Evolutionary conservation across 768 basidiomycete species (phyloP), one percentile per base, ranked within the genome.

Genomic region (Mycena alexandri): DNA sequence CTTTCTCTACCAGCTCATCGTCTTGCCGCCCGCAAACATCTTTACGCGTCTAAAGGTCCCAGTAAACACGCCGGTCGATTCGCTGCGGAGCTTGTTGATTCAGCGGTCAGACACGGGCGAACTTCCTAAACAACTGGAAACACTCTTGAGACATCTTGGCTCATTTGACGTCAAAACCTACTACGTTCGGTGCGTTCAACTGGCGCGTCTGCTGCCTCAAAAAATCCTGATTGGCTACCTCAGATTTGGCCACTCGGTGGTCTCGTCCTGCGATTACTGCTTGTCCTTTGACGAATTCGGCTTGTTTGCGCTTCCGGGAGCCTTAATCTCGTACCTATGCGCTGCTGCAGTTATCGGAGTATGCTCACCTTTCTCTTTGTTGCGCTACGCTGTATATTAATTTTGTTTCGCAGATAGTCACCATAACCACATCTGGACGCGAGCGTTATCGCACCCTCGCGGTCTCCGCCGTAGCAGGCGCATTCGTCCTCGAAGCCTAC

Each of bases 251-350:
- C 92, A 93, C 76, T 76, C 83, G 29, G 85, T 87, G 6, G 76
- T 93, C 17, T 80, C 87, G 50, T 84, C 82, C 10, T 93, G 92
- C 77, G 82, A 82, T n/a, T 87, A 89, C 74, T 93, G 92, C 76
- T 83, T 82, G 22, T 85, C 88, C 16, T 82, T 82, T 56, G 75
- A 84, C 29, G 91, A 93, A 63, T 93, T 86, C 74, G 83, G 83
- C 11, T 75, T 91, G 14, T 90, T 85, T 74, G 83, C 86, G 9
- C 73, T 91, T 25, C 86, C 90, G 1, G 77, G 80, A 9, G 80
- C 86, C 21, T 74, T 90, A 22, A 79, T 90, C 12, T 83, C 86
- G 41, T 93, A 93, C 71, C 77, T 92, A 63, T 84, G 85, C 22
- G 86, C 88, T 61, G 82, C 84, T 17, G 81, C 82, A 1, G 77